Percentiles rank a stretch among this genome's conserved stretches.
phyloP scores from a whole-genome alignment of 2,329 filamentous ascomycete species.

The Polytolypa hystricis region DNA sequence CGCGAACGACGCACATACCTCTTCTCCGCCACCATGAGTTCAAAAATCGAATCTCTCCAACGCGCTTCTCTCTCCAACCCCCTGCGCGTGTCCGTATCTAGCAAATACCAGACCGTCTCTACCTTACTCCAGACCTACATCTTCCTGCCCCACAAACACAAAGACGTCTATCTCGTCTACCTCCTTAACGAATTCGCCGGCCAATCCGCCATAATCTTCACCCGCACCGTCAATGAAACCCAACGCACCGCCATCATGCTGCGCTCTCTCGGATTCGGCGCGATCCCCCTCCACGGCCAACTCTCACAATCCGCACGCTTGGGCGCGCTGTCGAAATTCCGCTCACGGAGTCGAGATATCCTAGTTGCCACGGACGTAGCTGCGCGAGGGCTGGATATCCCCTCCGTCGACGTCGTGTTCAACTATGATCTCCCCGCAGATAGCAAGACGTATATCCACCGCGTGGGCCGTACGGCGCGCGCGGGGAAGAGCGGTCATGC shows the following conservation, averaged over 20 bases:
- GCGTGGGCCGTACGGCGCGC: constrained; percentile 76
- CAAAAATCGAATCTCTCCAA: constrained; percentile 85
- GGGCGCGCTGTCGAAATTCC: constrained; percentile 84
- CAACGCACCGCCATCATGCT: constrained; percentile 76
- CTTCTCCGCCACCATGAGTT: constrained; percentile 89
- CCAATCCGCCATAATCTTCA: constrained; percentile 83
- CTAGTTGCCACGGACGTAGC: constrained; percentile 87
- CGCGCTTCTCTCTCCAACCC: constrained; percentile 80
- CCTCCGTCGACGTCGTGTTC: constrained; percentile 71
- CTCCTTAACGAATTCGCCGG: constrained; percentile 77
- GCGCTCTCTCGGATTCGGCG: constrained; percentile 73
- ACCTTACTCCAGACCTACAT: constrained; percentile 78
- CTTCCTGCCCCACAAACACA: constrained; percentile 75
- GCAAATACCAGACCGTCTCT: constrained; percentile 83
- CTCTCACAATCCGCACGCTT: constrained; percentile 78
- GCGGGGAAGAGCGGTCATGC: constrained; percentile 77
- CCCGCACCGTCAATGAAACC: constrained; percentile 80
- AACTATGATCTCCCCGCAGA: constrained; percentile 78
- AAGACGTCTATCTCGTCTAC: constrained; percentile 82
- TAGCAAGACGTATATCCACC: constrained; percentile 82
- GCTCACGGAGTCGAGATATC: constrained; percentile 66
- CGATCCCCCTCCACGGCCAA: constrained; percentile 87
- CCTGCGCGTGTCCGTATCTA: constrained; percentile 69
- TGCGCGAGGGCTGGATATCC: constrained; percentile 81
- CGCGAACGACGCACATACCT: constrained; percentile 69